These are phyloP conservation scores for Noccaea bulbosa DNA, from an alignment of 345 rosid genomes.

Conservation along the genomic window DNA sequence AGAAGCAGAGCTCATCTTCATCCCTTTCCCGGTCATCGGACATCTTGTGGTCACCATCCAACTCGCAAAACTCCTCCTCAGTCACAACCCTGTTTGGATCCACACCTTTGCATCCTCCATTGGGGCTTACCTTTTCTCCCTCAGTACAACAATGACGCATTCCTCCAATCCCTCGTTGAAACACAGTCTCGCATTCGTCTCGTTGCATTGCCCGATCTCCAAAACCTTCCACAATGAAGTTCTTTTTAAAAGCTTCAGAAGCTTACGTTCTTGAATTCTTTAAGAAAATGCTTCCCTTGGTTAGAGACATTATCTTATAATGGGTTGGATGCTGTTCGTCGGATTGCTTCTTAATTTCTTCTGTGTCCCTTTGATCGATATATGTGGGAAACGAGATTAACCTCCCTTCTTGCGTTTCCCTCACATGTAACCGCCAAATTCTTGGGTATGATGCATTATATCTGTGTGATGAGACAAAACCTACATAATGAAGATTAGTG, in stretches of 20 bases:
- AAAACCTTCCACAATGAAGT: constrained; percentile 31
- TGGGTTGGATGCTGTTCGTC: constrained; percentile 25
- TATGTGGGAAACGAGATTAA: constrained; percentile 42
- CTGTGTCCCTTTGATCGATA: constrained; percentile 49
- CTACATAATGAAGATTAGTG: no score
- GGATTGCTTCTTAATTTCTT: constrained; percentile 55
- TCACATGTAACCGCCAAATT: constrained; percentile 47
- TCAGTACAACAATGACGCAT: neutral
- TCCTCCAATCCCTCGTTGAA: constrained; percentile 17
- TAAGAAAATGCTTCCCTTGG: constrained; percentile 24
- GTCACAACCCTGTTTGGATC: constrained; percentile 30
- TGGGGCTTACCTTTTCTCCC: constrained; percentile 31
- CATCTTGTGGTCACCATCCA: constrained; percentile 54
- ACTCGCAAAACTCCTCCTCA: constrained; percentile 47
- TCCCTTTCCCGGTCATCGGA: constrained; percentile 36
- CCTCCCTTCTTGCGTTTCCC: constrained; percentile 55
- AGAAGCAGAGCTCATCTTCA: constrained; percentile 28
- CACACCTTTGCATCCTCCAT: constrained; percentile 19
- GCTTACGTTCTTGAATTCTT: constrained; percentile 28
- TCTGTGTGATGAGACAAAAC: no score
- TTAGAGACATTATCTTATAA: constrained; percentile 19
- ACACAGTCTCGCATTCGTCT: constrained; percentile 23
- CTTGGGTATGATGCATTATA: constrained; percentile 47
- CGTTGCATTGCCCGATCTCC: constrained; percentile 14
- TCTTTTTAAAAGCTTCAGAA: constrained; percentile 20